Evolutionary conservation across 2,329 filamentous ascomycete species (phyloP), one percentile per base, ranked within the genome.

Genomic region (Aspergillus quadrilineatus): DNA sequence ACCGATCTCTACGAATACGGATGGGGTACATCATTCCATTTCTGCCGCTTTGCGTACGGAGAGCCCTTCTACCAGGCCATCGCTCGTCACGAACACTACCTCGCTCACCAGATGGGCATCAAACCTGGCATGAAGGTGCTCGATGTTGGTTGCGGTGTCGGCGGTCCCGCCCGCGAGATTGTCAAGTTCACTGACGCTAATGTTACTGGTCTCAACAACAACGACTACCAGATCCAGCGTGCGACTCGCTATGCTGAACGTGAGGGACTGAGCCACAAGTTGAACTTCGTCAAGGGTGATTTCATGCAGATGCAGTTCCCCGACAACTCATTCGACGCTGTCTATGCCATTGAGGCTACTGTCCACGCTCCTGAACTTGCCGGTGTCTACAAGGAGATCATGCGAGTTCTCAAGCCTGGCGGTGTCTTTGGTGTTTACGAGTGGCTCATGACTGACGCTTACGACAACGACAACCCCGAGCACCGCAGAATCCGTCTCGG

Each of bases 291-390:
- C 71, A 97, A 97, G 84, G 93, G 92, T 52, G 93, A 97, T 71
- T 99, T 99, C 75, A 97, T 97, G 93, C 91, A 96, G 86, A 96
- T 97, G 90, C 87, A 87, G 22, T 97, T 97, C 80, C 87, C 89
- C 46, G 89, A 94, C 70, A 90, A 95, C 81, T 85, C 81, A 17
- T 97, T 97, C 75, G 94, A 97, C 67, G 92, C 91, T 56, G 90
- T 97, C 52, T 97, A 97, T 72, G 93, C 92, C 53, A 97, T 99
- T 65, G 94, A 99, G 78, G 94, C 94, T 3, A 99, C 94, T 3
- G 90, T 95, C 50, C 94, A 99, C 74, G 94, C 94, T 0, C 94
- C 93, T 42, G 89, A 86, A 44, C 85, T 97, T 6, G 89, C 92
- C 69, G 92, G 90, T 57, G 92, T 97, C 63, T 99, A 99, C 80